Base-by-base conservation (phyloP, 164 flowering plant species). In the Protea cynaroides region DNA sequence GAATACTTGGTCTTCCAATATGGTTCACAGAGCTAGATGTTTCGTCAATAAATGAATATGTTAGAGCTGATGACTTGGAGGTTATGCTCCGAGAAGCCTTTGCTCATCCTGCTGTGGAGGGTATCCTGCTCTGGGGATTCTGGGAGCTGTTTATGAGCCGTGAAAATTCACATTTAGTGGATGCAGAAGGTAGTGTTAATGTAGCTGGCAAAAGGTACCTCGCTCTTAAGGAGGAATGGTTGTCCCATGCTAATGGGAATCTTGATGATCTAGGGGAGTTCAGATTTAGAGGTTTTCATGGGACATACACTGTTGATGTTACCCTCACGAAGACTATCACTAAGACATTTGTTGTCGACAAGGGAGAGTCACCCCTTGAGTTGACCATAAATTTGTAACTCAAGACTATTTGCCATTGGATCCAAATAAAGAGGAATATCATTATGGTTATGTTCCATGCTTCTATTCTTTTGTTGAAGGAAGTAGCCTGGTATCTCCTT, bases 81-180 rank as follows among this genome's bases (percentile, higher is more conserved):
- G 96, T 89, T 22, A 94, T 94, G 95, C 86, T 94, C 14, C 80
- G 98, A 25, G 98, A 92, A 68, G 83, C 74, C 36, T 90, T 72
- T 71, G 98, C 98, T 3, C 95, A 90, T 71, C 96, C 98, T 14
- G 84, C 92, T 0, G 96, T 90, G 11, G 96, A 92, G 2, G 98
- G 98, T 1, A 66, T 92, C n/a, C 74, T 93, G 90, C 69, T 93
- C 18, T 93, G 98, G 98, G 97, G 98, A 67, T 93, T 93, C 63
- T 93, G 98, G 98, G 98, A 93, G 80, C 61, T 90, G 74, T 90
- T 90, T 69, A 92, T 92, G 98, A 84, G 92, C 76, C 67, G 98
- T 13, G 82, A 83, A 4, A 77, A 88, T 72, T 71, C 88, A 0
- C 87, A 89, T 57, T 74, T 93, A 56, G 97, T 94, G 50, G 78